Evolutionary conservation across 345 rosid species (phyloP).

Genomic region (Rhodamnia argentea): DNA sequence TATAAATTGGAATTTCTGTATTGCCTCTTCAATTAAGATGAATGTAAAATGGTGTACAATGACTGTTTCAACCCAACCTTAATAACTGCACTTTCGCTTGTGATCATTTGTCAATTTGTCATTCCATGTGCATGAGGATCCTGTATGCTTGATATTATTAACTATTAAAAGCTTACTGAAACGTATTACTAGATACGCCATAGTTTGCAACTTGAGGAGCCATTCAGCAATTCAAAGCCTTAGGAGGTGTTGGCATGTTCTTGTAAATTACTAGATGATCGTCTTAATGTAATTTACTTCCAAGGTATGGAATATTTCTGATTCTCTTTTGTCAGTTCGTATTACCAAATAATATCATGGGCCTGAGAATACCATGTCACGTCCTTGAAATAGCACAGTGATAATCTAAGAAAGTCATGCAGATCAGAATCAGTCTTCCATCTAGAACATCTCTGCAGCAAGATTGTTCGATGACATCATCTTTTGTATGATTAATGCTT

Average conservation of each 20-base stretch:
- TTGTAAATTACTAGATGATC: not conserved
- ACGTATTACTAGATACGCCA: constrained; percentile 44
- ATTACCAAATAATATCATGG: not conserved
- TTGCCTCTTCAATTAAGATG: not conserved
- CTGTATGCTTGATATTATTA: not conserved
- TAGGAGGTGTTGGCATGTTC: constrained; percentile 43
- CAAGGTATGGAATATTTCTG: constrained; percentile 35
- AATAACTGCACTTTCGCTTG: not conserved
- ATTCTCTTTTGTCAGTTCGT: not conserved
- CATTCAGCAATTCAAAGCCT: constrained; percentile 79
- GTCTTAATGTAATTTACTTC: constrained; percentile 2
- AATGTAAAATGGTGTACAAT: not conserved
- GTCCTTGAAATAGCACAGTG: not conserved
- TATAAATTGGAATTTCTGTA: not conserved
- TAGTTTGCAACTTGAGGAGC: constrained; percentile 63
- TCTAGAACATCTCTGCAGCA: not conserved
- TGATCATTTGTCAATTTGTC: not conserved
- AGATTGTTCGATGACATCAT: not conserved
- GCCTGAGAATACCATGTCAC: not conserved
- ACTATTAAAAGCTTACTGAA: not conserved
- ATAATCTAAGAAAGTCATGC: too few species aligned
- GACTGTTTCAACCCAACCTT: not conserved
- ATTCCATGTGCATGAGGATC: not conserved
- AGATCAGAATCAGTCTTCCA: too few species aligned
- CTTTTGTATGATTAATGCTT: not conserved